phyloP scores from a whole-genome alignment of 1,139 yeast genomes.

The Yamadazyma songkhlaensis region DNA sequence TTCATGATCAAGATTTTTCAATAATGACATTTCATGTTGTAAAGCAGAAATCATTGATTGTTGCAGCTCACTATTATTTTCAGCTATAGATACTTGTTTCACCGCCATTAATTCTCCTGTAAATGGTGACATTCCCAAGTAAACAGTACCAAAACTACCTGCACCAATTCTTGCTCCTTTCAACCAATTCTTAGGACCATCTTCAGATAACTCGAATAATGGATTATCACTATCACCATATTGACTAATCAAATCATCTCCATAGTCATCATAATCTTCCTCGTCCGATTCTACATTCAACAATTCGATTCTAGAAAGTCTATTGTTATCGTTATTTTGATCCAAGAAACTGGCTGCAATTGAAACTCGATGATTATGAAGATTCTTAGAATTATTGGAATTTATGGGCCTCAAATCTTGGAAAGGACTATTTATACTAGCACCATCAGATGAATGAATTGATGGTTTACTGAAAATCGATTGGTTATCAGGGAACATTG shows the following conservation, averaged over 20 bases:
- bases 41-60: slow-evolving; percentile 74
- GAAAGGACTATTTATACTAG: slow-evolving; percentile 11
- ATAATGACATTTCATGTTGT: slow-evolving; percentile 77
- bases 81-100: slow-evolving; percentile 79
- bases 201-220: slow-evolving; percentile 21
- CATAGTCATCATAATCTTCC: slow-evolving; percentile 24
- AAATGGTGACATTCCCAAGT: slow-evolving; percentile 83
- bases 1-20: slow-evolving; percentile 82
- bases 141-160: slow-evolving; percentile 93
- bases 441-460: slow-evolving; percentile 14
- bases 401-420: slow-evolving; percentile 8
- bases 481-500: slow-evolving; percentile 18
- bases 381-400: slow-evolving; percentile 8
- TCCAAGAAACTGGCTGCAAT: slow-evolving; percentile 34
- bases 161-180: slow-evolving; percentile 92
- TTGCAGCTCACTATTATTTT: slow-evolving; percentile 44
- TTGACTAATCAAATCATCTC: slow-evolving; percentile 14
- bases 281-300: slow-evolving; percentile 42
- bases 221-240: slow-evolving; percentile 14
- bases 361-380: slow-evolving; percentile 25
- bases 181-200: slow-evolving; percentile 78
- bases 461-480: slow-evolving; percentile 25
- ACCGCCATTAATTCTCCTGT: slow-evolving; percentile 98
- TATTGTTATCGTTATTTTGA: slow-evolving; percentile 22
- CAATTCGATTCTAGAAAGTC: slow-evolving; percentile 51